Conservation (phyloP, 441 rosid species). For the Gossypium davidsonii region DNA sequence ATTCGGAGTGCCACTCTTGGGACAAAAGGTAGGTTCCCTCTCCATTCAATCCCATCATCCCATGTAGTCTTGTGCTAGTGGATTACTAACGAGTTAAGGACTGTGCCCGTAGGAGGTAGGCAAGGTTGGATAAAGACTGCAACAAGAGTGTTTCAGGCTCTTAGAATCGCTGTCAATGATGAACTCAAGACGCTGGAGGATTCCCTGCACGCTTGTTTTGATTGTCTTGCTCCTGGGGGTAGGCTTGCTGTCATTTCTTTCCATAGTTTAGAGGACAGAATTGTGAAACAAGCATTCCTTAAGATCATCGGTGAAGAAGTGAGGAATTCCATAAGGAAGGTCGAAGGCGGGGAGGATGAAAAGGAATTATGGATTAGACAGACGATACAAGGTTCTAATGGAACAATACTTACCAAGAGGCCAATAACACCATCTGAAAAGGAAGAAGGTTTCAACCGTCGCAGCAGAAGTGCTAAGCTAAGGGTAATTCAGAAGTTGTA, state of each 20-base stretch:
- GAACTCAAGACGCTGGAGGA: slow-evolving; percentile 74
- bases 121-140: slow-evolving; percentile 99
- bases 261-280: slow-evolving; percentile 94
- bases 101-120: slow-evolving; percentile 49
- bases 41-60: background rate
- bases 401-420: slow-evolving; percentile 76
- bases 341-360: slow-evolving; percentile 14
- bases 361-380: slow-evolving; percentile 64
- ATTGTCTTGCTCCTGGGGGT: slow-evolving; percentile 81
- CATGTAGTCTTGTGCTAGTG: background rate
- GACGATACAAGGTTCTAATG: slow-evolving; percentile 48
- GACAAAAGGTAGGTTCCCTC: slow-evolving; percentile 39
- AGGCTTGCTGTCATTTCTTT: slow-evolving; percentile 88
- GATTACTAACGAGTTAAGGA: background rate
- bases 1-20: slow-evolving; percentile 41
- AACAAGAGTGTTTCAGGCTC: slow-evolving; percentile 84
- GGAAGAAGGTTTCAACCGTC: slow-evolving; percentile 68
- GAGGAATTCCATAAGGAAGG: slow-evolving; percentile 15
- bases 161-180: slow-evolving; percentile 87
- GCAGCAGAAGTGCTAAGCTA: slow-evolving; percentile 84
- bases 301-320: slow-evolving; percentile 36
- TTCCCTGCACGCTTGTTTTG: slow-evolving; percentile 59
- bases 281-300: slow-evolving; percentile 85
- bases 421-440: slow-evolving; percentile 81
- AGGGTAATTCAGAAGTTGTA: slow-evolving; percentile 51